Evolutionary conservation across 2,329 filamentous ascomycete genomes (phyloP).

Genomic region (Alternaria gansuensis): DNA sequence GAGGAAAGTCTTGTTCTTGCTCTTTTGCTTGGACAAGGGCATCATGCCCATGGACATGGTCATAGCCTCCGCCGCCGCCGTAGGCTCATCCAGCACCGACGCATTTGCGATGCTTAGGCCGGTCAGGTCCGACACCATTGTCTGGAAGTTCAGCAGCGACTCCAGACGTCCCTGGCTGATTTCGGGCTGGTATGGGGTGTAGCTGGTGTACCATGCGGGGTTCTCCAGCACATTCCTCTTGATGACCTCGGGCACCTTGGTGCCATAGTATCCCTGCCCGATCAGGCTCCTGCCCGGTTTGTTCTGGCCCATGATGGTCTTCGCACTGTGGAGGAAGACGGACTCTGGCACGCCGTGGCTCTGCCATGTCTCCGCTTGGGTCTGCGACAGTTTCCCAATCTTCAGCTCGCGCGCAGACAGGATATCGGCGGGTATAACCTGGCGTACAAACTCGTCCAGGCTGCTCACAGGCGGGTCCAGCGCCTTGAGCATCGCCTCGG

Average conservation of each 20-base stretch:
- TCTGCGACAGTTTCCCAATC: constrained; percentile 56
- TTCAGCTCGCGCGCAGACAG: constrained; percentile 71
- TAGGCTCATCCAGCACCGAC: constrained; percentile 88
- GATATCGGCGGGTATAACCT: constrained; percentile 84
- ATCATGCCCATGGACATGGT: constrained; percentile 85
- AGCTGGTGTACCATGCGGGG: constrained; percentile 97
- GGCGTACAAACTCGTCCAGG: constrained; percentile 82
- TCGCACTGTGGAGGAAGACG: constrained; percentile 64
- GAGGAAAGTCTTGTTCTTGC: constrained; percentile 79
- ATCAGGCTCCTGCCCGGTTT: constrained; percentile 74
- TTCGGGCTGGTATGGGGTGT: constrained; percentile 96
- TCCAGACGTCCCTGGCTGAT: constrained; percentile 95
- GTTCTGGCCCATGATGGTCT: constrained; percentile 68
- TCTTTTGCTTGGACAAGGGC: constrained; percentile 74
- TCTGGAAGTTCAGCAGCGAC: constrained; percentile 95
- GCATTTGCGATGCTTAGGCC: constrained; percentile 89
- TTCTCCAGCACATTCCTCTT: constrained; percentile 92
- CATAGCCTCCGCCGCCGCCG: constrained; percentile 94
- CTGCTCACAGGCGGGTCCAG: constrained; percentile 77
- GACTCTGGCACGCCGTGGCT: constrained; percentile 62
- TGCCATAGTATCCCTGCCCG: constrained; percentile 86
- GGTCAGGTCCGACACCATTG: constrained; percentile 87
- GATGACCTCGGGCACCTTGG: constrained; percentile 87
- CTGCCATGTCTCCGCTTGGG: constrained; percentile 55
- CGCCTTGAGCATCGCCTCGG: constrained; percentile 79